Conservation (phyloP, 2,329 filamentous ascomycete species). For the Plenodomus lindquistii region DNA sequence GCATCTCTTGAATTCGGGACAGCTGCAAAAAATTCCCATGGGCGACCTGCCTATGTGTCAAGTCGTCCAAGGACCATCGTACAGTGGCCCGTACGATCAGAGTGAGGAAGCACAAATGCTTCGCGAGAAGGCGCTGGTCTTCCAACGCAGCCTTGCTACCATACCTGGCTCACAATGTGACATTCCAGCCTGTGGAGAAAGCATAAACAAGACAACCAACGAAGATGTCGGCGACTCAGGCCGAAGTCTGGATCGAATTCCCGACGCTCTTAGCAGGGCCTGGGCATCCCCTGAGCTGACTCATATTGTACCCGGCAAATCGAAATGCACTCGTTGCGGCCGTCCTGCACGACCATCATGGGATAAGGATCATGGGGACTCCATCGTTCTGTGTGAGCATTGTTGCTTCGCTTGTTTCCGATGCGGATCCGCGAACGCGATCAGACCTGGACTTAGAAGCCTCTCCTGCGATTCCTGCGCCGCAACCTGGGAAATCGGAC, state of each 20-base stretch:
- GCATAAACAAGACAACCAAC: conserved; percentile 35
- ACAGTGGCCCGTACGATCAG: conserved; percentile 45
- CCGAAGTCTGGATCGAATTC: conserved; percentile 48
- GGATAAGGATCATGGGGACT: background rate
- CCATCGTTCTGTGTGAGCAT: conserved; percentile 41
- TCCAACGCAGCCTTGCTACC: conserved; percentile 36
- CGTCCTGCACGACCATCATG: conserved; percentile 31
- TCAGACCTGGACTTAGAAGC: conserved; percentile 17
- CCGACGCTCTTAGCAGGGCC: conserved; percentile 39
- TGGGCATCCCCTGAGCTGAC: conserved; percentile 21
- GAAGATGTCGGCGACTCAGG: conserved; percentile 48
- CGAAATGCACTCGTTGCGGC: conserved; percentile 40
- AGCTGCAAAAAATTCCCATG: conserved; percentile 44
- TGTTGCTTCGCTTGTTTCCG: conserved; percentile 50
- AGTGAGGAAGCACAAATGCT: conserved; percentile 29
- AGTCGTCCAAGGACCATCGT: conserved; percentile 51
- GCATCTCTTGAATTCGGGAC: conserved; percentile 32
- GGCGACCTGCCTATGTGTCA: conserved; percentile 50
- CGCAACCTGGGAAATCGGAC: conserved; percentile 42
- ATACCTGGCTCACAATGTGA: conserved; percentile 23
- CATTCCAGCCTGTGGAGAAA: conserved; percentile 34
- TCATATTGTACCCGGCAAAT: conserved; percentile 27
- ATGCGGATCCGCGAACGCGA: conserved; percentile 32
- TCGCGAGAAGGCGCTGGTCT: conserved; percentile 32
- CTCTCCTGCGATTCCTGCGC: conserved; percentile 40